Evolutionary conservation across 306 rosid genomes (phyloP).

Genomic region (Trifolium subterraneum): DNA sequence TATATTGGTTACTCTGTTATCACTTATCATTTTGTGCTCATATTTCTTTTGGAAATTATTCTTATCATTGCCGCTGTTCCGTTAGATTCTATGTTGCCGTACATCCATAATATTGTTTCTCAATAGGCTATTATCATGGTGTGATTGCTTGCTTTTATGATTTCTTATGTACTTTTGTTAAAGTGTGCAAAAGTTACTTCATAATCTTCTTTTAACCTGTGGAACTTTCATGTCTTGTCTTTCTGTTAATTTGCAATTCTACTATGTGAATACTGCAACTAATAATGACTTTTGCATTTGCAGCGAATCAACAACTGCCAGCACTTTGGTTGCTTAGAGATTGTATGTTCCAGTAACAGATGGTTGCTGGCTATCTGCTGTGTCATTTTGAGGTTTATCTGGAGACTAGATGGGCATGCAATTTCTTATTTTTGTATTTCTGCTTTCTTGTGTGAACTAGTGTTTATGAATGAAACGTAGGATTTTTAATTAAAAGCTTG

Average conservation of each 20-base stretch:
- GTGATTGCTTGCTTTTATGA: not conserved
- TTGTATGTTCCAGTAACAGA: not conserved
- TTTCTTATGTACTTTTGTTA: not conserved
- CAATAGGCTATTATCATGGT: not conserved
- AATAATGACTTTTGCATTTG: constrained; percentile 6
- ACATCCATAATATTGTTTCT: not conserved
- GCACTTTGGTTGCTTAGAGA: constrained; percentile 52
- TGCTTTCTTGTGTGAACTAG: not conserved
- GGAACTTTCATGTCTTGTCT: not conserved
- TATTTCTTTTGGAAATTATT: no score
- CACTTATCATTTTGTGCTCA: no score
- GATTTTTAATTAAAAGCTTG: not conserved
- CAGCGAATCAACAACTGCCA: constrained; percentile 59
- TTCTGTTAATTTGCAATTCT: not conserved
- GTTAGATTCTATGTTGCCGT: not conserved
- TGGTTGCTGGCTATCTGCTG: not conserved
- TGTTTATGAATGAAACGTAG: not conserved
- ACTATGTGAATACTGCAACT: not conserved
- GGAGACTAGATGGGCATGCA: no score
- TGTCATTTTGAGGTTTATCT: not conserved
- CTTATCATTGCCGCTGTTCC: no score
- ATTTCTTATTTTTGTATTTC: not conserved
- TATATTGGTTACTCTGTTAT: not conserved
- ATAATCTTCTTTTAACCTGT: not conserved
- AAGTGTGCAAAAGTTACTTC: not conserved